Base-by-base conservation (phyloP, 1,139 yeast species). In the Pichia sp. region DNA sequence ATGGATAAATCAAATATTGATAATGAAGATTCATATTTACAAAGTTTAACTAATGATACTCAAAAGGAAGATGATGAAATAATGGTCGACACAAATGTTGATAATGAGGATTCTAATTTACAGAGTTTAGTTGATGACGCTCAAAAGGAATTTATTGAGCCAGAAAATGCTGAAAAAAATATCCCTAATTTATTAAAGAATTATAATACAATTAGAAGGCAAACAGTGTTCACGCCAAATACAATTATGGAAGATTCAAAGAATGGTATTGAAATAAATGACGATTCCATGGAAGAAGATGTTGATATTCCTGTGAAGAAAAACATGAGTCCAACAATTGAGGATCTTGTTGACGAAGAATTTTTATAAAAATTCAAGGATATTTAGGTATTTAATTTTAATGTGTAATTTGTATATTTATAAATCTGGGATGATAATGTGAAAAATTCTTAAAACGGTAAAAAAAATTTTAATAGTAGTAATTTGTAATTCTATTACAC, bases 281-380 rank as follows among this genome's bases (percentile, higher is more conserved):
- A 6, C 4, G 16, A 33, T 29, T 29, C 30, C 7, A 6, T 11
- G 4, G 6, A 22, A 23, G 5, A 32, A 9, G 23, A 12, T 7
- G 4, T 23, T n/a, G 23, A 8, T 2, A 7, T 8, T 7, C 22
- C 36, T 8, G 4, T 24, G 6, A 33, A 3, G 7, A 33, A 40
- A 27, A 36, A 40, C 22, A 46, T 41, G 29, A 47, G 54, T n/a
- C 59, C 61, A 9, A 50, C 48, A 2, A 22, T 58, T 9, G 62
- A 58, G 41, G 60, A 57, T 35, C 44, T 57, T 10, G 48, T 47
- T 24, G 61, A 57, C 40, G 57, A 49, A 23, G 60, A 55, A 40
- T 54, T 56, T 41, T 41, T 51, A 39, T 51, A 42, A 26, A 29
- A 8, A 10, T 29, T 29, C 10, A 10, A 16, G 16, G 16, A 16